These are phyloP conservation scores for Wickerhamiella sorbophila DNA, from an alignment of 805 yeast species.

Conservation along the genomic window DNA sequence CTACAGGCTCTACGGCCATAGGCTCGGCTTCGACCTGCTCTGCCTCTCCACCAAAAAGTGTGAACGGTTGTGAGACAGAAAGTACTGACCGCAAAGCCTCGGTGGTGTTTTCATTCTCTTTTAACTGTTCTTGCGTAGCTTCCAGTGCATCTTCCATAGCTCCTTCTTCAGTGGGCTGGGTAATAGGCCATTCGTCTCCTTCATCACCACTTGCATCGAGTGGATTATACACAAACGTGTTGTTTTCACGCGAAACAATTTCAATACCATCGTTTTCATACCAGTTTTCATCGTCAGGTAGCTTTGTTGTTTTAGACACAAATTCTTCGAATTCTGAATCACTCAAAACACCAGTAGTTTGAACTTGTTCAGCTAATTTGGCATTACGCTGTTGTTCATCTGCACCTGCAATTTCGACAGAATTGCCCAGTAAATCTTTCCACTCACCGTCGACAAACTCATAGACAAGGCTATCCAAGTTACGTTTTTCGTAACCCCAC, in stretches of 20 bases:
- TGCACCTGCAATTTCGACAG: conserved; percentile 41
- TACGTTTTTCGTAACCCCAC: conserved; percentile 72
- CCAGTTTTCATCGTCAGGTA: conserved; percentile 28
- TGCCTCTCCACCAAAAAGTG: conserved; percentile 27
- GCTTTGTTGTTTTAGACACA: conserved; percentile 9
- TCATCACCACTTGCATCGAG: not conserved
- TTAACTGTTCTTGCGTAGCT: conserved; percentile 4
- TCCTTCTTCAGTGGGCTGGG: conserved; percentile 15
- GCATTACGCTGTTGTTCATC: conserved; percentile 21
- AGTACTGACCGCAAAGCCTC: conserved; percentile 51
- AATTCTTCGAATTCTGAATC: conserved; percentile 21
- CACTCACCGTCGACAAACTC: conserved; percentile 52
- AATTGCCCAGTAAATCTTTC: conserved; percentile 68
- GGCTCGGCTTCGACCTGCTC: conserved; percentile 14
- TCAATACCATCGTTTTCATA: conserved; percentile 33
- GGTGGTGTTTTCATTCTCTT: conserved; percentile 24
- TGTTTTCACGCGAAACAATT: conserved; percentile 23
- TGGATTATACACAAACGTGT: conserved; percentile 7
- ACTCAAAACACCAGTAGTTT: conserved; percentile 13
- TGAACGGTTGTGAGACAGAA: conserved; percentile 33
- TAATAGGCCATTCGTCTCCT: not conserved
- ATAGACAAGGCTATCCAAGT: conserved; percentile 41
- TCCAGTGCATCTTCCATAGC: conserved; percentile 27
- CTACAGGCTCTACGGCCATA: conserved; percentile 14
- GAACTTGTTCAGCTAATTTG: conserved; percentile 8